A percentile compares a stretch with the other conserved stretches of the same genome.
phyloP scores from a whole-genome alignment of 2,329 filamentous ascomycete species.

The Kalaharituber pfeilii region DNA sequence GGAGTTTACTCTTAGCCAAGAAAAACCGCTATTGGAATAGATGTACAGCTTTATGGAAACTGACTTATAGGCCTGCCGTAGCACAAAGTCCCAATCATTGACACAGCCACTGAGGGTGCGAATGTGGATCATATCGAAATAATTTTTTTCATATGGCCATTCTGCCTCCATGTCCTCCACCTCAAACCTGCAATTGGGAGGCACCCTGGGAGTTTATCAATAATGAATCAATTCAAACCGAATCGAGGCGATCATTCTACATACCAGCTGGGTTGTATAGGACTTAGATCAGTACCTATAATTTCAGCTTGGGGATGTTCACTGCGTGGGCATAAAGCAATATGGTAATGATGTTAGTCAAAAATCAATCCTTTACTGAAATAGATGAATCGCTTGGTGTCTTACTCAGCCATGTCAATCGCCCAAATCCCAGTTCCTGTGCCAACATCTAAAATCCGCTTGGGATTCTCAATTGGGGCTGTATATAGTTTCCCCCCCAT shows the following conservation, averaged over 20 bases:
- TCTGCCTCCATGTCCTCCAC: constrained; percentile 25
- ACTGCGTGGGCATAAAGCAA: constrained; percentile 33
- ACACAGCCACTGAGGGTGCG: background rate
- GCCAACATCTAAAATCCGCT: constrained; percentile 39
- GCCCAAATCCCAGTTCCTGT: constrained; percentile 48
- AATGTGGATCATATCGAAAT: constrained; percentile 1
- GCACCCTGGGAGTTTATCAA: constrained; percentile 15
- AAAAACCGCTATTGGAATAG: background rate
- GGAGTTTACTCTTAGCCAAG: no score
- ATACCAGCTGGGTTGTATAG: constrained; percentile 24
- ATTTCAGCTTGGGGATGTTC: constrained; percentile 42
- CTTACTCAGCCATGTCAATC: constrained; percentile 40
- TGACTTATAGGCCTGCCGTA: constrained; percentile 14
- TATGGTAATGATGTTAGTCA: constrained; percentile 42
- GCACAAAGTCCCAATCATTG: background rate
- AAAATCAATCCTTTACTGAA: no score
- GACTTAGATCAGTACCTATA: constrained; percentile 34
- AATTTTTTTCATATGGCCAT: constrained; percentile 4
- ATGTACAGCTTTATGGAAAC: background rate
- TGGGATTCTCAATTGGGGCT: constrained; percentile 31
- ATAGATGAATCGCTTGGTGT: constrained; percentile 32
- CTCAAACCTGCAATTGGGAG: constrained; percentile 25
- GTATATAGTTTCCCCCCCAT: constrained; percentile 32
- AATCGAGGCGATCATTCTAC: background rate
- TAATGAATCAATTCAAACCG: constrained; percentile 17